Percentiles rank a stretch among this genome's conserved stretches.
phyloP scores from a whole-genome alignment of 495 filamentous ascomycete species.

The Trichoderma reesei region DNA sequence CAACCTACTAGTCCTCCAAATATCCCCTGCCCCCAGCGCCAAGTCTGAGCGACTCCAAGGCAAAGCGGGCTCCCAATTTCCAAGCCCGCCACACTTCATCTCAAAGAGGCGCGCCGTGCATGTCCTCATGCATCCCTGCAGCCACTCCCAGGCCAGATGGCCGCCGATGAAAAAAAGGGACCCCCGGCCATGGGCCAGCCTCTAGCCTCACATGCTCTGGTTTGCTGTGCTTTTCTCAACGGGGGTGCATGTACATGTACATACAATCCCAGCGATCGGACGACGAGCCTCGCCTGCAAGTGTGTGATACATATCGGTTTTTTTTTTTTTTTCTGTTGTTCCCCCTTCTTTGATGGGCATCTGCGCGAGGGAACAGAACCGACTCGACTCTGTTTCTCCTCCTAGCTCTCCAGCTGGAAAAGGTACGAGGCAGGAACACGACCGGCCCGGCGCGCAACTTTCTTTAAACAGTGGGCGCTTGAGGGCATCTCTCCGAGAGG shows the following conservation, averaged over 20 bases:
- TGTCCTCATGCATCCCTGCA: neutral
- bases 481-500: too few relatives aligned
- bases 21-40: neutral
- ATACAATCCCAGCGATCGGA: neutral
- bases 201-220: neutral
- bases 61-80: neutral
- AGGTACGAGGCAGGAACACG: slow-evolving; percentile 4
- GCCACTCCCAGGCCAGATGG: neutral
- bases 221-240: neutral
- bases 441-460: neutral
- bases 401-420: neutral
- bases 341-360: neutral
- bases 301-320: slow-evolving; percentile 1
- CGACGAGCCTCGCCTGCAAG: neutral
- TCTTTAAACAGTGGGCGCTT: neutral
- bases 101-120: slow-evolving; percentile 1
- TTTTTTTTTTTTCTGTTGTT: neutral
- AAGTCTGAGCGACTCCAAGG: neutral
- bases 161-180: neutral
- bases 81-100: neutral
- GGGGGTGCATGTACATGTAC: neutral
- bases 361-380: neutral
- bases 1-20: too few relatives aligned
- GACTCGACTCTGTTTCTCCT: neutral
- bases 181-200: neutral